These are phyloP conservation scores for Esteya vermicola DNA, from an alignment of 2,329 filamentous ascomycete genomes.

Conservation along the genomic window DNA sequence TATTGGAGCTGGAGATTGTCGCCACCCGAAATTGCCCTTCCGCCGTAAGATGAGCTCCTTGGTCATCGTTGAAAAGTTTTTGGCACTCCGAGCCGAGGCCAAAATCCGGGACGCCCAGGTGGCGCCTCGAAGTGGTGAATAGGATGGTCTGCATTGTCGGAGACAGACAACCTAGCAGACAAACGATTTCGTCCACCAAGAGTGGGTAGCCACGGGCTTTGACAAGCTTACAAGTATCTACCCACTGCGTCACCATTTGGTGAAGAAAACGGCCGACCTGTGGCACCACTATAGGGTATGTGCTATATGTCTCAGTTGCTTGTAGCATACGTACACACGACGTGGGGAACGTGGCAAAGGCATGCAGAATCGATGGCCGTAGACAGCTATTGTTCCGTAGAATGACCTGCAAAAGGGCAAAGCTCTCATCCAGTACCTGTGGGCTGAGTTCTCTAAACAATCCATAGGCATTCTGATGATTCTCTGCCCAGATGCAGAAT, in stretches of 20 bases:
- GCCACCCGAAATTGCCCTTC: neutral
- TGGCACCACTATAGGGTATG: slow-evolving; percentile 11
- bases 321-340: no score
- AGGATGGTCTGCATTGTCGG: slow-evolving; percentile 15
- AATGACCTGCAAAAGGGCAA: slow-evolving; percentile 19
- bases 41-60: neutral
- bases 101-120: slow-evolving; percentile 10
- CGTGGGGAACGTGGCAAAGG: slow-evolving; percentile 25
- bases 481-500: slow-evolving; percentile 40
- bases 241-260: slow-evolving; percentile 27
- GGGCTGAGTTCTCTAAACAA: slow-evolving; percentile 17
- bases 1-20: neutral
- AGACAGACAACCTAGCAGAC: slow-evolving; percentile 16
- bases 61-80: slow-evolving; percentile 13
- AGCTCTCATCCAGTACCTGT: slow-evolving; percentile 17
- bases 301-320: no score
- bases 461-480: slow-evolving; percentile 19
- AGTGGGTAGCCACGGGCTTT: slow-evolving; percentile 16
- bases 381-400: slow-evolving; percentile 24
- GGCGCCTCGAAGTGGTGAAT: slow-evolving; percentile 16
- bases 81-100: slow-evolving; percentile 11
- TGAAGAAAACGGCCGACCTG: slow-evolving; percentile 29
- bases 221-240: slow-evolving; percentile 13
- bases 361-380: slow-evolving; percentile 14
- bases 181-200: slow-evolving; percentile 20